Base-by-base conservation (phyloP, 176 grass and related monocot genomes). In the Phoenix dactylifera region DNA sequence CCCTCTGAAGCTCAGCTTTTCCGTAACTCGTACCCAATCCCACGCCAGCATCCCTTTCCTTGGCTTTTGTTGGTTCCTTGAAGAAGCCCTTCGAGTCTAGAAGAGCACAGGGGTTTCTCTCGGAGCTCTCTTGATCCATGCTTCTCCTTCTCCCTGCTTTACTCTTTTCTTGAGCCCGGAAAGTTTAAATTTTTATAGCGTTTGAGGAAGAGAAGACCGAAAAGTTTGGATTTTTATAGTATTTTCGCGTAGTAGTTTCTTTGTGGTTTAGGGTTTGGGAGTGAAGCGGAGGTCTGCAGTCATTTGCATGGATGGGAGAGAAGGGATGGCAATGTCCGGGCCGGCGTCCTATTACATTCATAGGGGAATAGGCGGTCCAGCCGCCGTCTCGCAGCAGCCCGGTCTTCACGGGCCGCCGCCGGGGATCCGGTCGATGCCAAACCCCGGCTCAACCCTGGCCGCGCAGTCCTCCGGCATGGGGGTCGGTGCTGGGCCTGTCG, bases 251-350 rank as follows among this genome's bases (percentile, higher is more conserved):
- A 7, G 32, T 39, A 39, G 1, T 12, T 39, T 68, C 20, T 51
- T 24, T 16, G 24, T 16, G 22, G 44, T 49, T 55, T 22, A 18
- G 50, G 50, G 4, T 39, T 39, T 39, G 32, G 7, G 32, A 39
- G 7, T 39, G 7, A 12, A 10, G 32, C 6, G 7, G 32, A 39
- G 32, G 32, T 39, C 32, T 12, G 7, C 18, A 20, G 35, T 24
- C 23, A 50, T 26, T 49, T 73, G 50, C 26, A 73, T 73, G 70
- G 70, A 73, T 63, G 70, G 70, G 50, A 50, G 69, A 26, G 69
- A 72, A 4, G 57, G 22, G 49, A 72, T 72, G 69, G 23, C 30
- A 20, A 26, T 71, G 22, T 51, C 68, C 16, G 53, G 55, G 3
- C 19, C 55, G 32, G 24, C 57, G 18, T 22, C 57, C 10, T 73